Evolutionary conservation across 495 filamentous ascomycete species (phyloP).

Genomic region (Bathelium albidoporum): DNA sequence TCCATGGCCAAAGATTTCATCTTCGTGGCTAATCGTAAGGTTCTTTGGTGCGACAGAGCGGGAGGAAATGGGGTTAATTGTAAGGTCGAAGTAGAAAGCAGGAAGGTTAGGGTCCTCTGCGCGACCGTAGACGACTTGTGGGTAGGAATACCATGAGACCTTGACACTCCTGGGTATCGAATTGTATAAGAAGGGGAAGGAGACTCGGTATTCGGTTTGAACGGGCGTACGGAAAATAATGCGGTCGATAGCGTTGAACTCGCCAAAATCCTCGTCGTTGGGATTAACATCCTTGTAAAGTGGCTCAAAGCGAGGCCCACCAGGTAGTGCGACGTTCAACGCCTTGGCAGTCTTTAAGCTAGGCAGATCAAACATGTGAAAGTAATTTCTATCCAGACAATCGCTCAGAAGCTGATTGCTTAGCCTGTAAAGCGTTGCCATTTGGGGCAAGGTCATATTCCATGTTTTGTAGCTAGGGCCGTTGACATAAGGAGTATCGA

Average conservation of each 20-base stretch:
- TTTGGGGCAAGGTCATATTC: constrained; percentile 90
- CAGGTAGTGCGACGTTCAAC: constrained; percentile 91
- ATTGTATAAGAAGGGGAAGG: constrained; percentile 92
- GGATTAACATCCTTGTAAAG: constrained; percentile 98
- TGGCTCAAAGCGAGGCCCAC: constrained; percentile 94
- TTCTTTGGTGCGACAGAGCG: constrained; percentile 93
- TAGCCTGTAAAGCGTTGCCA: constrained; percentile 88
- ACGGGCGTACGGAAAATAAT: constrained; percentile 98
- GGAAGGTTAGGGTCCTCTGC: constrained; percentile 83
- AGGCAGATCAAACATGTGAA: constrained; percentile 93
- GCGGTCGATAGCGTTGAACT: constrained; percentile 98
- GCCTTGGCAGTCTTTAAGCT: constrained; percentile 96
- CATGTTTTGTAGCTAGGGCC: constrained; percentile 94
- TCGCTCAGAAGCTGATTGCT: constrained; percentile 89
- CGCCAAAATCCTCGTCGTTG: constrained; percentile 98
- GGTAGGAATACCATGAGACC: constrained; percentile 86
- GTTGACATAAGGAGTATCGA: constrained; percentile 90
- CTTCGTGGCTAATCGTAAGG: constrained; percentile 82
- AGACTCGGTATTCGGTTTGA: constrained; percentile 90
- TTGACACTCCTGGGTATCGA: constrained; percentile 91
- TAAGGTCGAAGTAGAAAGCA: constrained; percentile 94
- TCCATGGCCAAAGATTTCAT: constrained; percentile 81
- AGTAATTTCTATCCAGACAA: constrained; percentile 91
- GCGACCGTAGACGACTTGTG: constrained; percentile 82
- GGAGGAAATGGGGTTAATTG: constrained; percentile 95